Percentiles rank a stretch among this genome's conserved stretches.
These are phyloP conservation scores for Saccharum spontaneum DNA, from an alignment of 176 grass and related monocot species.

Conservation along the genomic window DNA sequence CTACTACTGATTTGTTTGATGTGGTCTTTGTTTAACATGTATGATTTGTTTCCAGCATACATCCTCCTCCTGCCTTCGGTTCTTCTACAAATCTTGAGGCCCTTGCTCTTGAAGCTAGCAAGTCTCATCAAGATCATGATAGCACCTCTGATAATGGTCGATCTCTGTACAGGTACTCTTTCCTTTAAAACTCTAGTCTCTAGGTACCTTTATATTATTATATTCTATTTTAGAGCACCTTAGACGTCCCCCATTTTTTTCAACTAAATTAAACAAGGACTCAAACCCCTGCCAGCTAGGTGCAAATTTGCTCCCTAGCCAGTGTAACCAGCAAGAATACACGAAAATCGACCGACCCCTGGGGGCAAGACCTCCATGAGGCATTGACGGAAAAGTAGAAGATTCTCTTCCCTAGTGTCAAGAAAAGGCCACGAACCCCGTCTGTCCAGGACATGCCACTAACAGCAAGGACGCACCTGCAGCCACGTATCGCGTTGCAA, in stretches of 20 bases:
- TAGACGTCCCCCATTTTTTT: background rate
- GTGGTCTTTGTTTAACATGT: conserved; percentile 28
- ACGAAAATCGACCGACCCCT: background rate
- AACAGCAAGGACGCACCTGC: background rate
- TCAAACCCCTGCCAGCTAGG: background rate
- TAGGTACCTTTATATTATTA: background rate
- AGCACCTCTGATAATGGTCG: conserved; percentile 54
- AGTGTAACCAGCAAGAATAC: background rate
- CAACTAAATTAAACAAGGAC: background rate
- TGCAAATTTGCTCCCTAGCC: background rate
- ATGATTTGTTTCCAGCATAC: conserved; percentile 52
- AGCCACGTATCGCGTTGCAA: background rate
- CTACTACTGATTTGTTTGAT: background rate
- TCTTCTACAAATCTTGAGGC: conserved; percentile 92
- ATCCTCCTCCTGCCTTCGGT: conserved; percentile 93
- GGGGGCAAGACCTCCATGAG: background rate
- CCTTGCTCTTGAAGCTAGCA: conserved; percentile 76
- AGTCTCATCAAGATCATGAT: conserved; percentile 61
- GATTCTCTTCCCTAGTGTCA: background rate
- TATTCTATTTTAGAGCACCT: background rate
- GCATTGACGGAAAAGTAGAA: background rate
- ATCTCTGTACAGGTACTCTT: conserved; percentile 59
- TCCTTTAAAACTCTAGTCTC: background rate
- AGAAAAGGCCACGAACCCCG: background rate
- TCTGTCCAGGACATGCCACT: background rate